Base-by-base conservation (phyloP, 495 filamentous ascomycete genomes). In the Aspergillus cristatus region DNA sequence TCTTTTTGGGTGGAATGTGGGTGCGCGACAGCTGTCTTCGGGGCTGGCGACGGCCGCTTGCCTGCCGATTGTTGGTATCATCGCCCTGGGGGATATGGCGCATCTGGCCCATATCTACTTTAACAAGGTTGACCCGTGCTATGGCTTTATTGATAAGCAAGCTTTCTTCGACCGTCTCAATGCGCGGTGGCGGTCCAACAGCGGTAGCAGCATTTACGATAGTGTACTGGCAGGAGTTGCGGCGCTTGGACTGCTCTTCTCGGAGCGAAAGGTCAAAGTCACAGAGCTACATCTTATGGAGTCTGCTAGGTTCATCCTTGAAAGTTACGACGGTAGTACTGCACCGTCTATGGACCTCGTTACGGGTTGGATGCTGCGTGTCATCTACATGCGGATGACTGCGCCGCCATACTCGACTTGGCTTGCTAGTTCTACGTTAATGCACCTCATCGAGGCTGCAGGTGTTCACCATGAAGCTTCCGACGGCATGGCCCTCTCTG, bases 1-100 rank as follows among this genome's bases (percentile, higher is more conserved):
- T 18, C 57, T 71, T 2, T 77, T 72, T 47, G 71, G 57, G 0
- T 77, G 70, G 72, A 73, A 75, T 51, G 43, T 63, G 11, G 70
- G 70, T 7, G 52, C 54, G n/a, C 57, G 71, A 16, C 31, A 48
- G 11, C 41, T 48, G 8, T 49, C 47, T 7, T n/a, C n/a, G n/a
- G n/a, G n/a, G n/a, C 20, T 16, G 6, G 18, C 40, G 0, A 22
- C n/a, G 7, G 2, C 45, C 4, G 39, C 40, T 1, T n/a, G n/a
- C n/a, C 11, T 43, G 6, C 45, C 41, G 0, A 46, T 72, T 18
- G 48, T 55, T 6, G 55, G 62, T 15, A 57, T 68, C 10, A 47
- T 65, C 6, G 54, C 67, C 0, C 28, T 50, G 31, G 47, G 49
- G 0, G 51, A 66, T 10, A 57, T 68, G 52, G 56, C 43, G 32